phyloP scores from a whole-genome alignment of 2,329 filamentous ascomycete genomes.

The Zymoseptoria crescenta region DNA sequence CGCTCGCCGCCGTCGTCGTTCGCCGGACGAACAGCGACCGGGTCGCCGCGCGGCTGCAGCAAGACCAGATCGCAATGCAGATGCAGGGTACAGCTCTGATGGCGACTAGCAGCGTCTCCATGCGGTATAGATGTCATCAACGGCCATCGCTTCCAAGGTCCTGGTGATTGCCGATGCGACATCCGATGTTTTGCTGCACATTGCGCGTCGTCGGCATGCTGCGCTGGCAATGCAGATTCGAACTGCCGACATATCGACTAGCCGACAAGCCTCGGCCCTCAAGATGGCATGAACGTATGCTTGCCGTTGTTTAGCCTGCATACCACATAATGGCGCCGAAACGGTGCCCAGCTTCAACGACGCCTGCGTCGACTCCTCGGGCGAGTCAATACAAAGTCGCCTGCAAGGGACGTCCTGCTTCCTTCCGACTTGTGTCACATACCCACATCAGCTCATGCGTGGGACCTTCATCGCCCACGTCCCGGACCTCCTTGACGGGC shows the following conservation, averaged over 20 bases:
- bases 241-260: too few relatives aligned
- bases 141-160: neutral
- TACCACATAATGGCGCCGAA: slow-evolving; percentile 87
- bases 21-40: neutral
- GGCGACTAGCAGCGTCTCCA: neutral
- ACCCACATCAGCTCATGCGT: too few relatives aligned
- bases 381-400: slow-evolving; percentile 58
- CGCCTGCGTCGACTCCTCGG: slow-evolving; percentile 89
- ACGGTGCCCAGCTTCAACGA: slow-evolving; percentile 75
- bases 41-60: neutral
- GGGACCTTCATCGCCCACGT: too few relatives aligned
- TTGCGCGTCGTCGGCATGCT: neutral
- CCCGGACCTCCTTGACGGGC: too few relatives aligned
- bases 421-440: too few relatives aligned
- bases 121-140: neutral
- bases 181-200: too few relatives aligned
- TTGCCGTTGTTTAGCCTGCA: slow-evolving; percentile 78
- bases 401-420: slow-evolving; percentile 33
- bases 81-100: neutral
- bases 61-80: neutral
- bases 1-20: neutral
- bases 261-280: too few relatives aligned
- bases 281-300: slow-evolving; percentile 66
- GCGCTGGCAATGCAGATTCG: neutral
- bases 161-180: too few relatives aligned